Conservation (phyloP, 164 flowering plant species). For the Cinnamomum chago region DNA sequence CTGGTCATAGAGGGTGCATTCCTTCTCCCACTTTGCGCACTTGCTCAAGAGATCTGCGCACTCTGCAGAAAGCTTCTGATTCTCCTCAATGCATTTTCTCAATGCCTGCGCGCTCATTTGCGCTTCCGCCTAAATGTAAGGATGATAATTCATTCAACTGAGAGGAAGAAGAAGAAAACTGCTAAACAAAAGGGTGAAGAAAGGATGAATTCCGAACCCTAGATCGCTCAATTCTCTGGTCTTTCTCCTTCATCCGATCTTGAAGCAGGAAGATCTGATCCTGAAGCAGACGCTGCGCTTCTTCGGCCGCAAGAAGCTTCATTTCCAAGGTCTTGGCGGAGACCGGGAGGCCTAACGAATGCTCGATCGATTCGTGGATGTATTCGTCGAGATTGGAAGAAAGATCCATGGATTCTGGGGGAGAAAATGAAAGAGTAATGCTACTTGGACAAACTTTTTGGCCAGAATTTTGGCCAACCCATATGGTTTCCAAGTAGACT, state of each 20-base stretch:
- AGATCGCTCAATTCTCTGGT: conserved; percentile 46
- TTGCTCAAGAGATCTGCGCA: conserved; percentile 46
- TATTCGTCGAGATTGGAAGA: conserved; percentile 59
- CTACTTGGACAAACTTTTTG: no score
- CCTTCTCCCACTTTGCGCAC: conserved; percentile 63
- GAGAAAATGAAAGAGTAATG: background rate
- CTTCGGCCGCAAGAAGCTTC: conserved; percentile 58
- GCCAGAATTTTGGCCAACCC: no score
- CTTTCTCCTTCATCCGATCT: conserved; percentile 54
- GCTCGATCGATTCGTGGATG: conserved; percentile 60
- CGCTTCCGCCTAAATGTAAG: conserved; percentile 61
- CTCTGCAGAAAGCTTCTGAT: conserved; percentile 64
- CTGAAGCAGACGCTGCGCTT: conserved; percentile 42
- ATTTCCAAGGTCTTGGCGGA: conserved; percentile 40
- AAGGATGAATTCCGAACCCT: conserved; percentile 41
- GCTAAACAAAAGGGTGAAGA: background rate
- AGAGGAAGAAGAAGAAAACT: background rate
- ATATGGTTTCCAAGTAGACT: no score
- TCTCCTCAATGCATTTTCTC: conserved; percentile 86
- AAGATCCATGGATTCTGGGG: conserved; percentile 37
- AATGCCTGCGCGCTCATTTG: conserved; percentile 73
- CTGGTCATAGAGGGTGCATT: conserved; percentile 68
- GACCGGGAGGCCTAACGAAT: conserved; percentile 64
- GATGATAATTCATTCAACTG: background rate
- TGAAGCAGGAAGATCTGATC: conserved; percentile 37